Percentiles rank a stretch among this genome's conserved stretches.
phyloP scores from a whole-genome alignment of 495 filamentous ascomycete species.

The Schizothecium vesticola region DNA sequence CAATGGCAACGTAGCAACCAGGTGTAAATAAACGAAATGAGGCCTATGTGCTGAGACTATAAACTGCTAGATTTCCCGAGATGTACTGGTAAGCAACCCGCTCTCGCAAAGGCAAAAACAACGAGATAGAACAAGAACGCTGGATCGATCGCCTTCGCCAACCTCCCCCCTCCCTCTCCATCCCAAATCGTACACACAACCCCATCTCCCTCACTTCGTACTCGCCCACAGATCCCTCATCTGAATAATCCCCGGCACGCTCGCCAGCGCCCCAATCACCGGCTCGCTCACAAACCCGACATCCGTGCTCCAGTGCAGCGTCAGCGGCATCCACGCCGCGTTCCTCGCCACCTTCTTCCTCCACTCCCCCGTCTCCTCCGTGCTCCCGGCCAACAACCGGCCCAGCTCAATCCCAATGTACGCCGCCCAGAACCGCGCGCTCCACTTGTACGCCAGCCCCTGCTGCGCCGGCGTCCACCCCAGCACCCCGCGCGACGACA shows the following conservation, averaged over 20 bases:
- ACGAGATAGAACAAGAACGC: background rate
- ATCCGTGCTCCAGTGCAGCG: slow-evolving; percentile 77
- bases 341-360: slow-evolving; percentile 43
- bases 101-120: background rate
- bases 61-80: background rate
- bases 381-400: slow-evolving; percentile 52
- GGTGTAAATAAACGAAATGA: background rate
- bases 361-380: slow-evolving; percentile 42
- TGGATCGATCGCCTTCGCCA: too few species aligned
- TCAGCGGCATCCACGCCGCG: slow-evolving; percentile 53
- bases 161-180: background rate
- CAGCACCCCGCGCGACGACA: slow-evolving; percentile 64
- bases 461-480: slow-evolving; percentile 49
- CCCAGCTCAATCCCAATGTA: slow-evolving; percentile 74
- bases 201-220: slow-evolving; percentile 24
- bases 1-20: background rate
- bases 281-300: slow-evolving; percentile 57
- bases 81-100: background rate
- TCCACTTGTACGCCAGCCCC: slow-evolving; percentile 62
- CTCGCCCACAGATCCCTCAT: slow-evolving; percentile 61
- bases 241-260: slow-evolving; percentile 59
- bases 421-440: slow-evolving; percentile 69
- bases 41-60: too few species aligned
- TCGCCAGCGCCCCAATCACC: slow-evolving; percentile 59
- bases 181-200: background rate